Conservation (phyloP, 1,284 basidiomycete species). For the Singerocomus rubriflavus region DNA sequence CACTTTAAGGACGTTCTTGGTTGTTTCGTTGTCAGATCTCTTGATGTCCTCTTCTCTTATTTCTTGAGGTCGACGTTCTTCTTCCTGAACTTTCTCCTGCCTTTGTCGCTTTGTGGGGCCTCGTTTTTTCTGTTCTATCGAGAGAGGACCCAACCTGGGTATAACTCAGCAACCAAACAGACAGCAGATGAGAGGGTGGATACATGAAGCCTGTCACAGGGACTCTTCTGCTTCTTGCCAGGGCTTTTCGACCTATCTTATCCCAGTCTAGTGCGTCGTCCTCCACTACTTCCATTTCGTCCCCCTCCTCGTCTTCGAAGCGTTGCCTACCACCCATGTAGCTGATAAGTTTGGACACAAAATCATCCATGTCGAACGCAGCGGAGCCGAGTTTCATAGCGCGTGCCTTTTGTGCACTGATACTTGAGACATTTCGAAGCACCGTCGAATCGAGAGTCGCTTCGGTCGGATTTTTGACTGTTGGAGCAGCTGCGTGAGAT, state of each 20-base stretch:
- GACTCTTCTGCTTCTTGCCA: conserved; percentile 71
- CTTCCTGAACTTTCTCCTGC: conserved; percentile 70
- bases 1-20: conserved; percentile 71
- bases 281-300: conserved; percentile 42
- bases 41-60: conserved; percentile 74
- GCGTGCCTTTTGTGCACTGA: conserved; percentile 76
- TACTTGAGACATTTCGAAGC: conserved; percentile 63
- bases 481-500: conserved; percentile 5
- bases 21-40: conserved; percentile 77
- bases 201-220: conserved; percentile 81
- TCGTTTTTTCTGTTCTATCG: conserved; percentile 74
- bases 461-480: conserved; percentile 77
- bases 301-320: conserved; percentile 48
- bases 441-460: conserved; percentile 78
- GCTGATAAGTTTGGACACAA: conserved; percentile 64
- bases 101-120: conserved; percentile 56
- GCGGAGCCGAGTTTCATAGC: conserved; percentile 82
- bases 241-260: conserved; percentile 67
- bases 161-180: conserved; percentile 3
- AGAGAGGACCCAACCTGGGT: conserved; percentile 72
- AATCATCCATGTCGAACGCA: conserved; percentile 83
- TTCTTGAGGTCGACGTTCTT: conserved; percentile 68
- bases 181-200: conserved; percentile 23
- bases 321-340: conserved; percentile 67
- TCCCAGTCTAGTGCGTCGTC: conserved; percentile 62